Conservation (phyloP, 2,329 filamentous ascomycete species). For the Lecanicillium sp. region DNA sequence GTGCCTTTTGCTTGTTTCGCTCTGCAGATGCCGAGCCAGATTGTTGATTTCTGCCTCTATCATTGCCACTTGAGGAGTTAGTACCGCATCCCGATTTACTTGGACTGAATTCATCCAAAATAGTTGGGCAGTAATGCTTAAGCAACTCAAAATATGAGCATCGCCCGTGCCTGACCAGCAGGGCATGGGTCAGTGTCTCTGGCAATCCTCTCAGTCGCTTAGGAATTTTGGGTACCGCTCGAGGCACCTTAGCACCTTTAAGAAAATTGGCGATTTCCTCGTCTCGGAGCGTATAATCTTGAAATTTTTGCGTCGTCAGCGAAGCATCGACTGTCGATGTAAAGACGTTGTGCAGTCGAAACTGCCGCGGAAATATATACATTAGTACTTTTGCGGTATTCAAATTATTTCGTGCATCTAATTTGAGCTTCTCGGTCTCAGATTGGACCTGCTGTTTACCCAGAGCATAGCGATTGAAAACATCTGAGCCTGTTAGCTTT, state of each 20-base stretch:
- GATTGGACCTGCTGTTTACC: conserved; percentile 14
- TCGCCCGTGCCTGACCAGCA: conserved; percentile 62
- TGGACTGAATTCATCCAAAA: conserved; percentile 15
- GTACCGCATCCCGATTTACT: conserved; percentile 13
- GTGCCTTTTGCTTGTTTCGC: conserved; percentile 3
- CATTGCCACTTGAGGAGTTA: conserved; percentile 7
- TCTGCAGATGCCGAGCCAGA: too few relatives aligned
- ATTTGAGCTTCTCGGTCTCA: background rate
- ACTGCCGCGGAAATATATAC: conserved; percentile 90
- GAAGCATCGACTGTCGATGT: conserved; percentile 55
- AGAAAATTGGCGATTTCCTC: conserved; percentile 55
- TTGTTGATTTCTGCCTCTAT: too few relatives aligned
- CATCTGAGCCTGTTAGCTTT: conserved; percentile 46
- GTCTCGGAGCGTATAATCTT: conserved; percentile 81
- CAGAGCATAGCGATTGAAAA: conserved; percentile 59
- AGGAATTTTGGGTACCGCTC: conserved; percentile 35
- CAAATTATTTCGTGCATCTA: conserved; percentile 16
- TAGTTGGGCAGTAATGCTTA: conserved; percentile 66
- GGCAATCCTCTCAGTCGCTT: conserved; percentile 60
- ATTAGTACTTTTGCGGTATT: conserved; percentile 70
- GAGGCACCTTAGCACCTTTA: conserved; percentile 4
- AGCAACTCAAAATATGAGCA: conserved; percentile 78
- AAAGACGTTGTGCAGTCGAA: conserved; percentile 88
- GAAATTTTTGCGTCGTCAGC: conserved; percentile 64
- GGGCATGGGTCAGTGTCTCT: conserved; percentile 50